Percentiles rank a stretch among this genome's conserved stretches.
Conservation (phyloP, 208 protist species). For the Acanthamoeba sp. region DNA sequence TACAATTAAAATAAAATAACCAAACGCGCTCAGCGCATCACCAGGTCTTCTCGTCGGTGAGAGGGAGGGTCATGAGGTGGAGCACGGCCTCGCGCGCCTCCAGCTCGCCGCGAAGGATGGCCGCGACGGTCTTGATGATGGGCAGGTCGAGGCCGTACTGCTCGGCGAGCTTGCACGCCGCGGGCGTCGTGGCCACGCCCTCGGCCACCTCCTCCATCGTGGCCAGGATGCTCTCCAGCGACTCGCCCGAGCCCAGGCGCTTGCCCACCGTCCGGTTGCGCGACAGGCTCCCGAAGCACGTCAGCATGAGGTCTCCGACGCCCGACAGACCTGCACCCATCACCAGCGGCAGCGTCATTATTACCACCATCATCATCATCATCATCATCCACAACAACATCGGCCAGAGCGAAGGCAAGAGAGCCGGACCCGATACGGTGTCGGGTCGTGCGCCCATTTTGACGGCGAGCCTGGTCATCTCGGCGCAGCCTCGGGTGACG, state of each 20-base stretch:
- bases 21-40: no score
- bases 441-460: slow-evolving; percentile 76
- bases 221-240: slow-evolving; percentile 78
- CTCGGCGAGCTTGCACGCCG: slow-evolving; percentile 72
- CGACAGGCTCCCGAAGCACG: slow-evolving; percentile 83
- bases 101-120: slow-evolving; percentile 75
- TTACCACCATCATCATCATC: no score
- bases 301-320: slow-evolving; percentile 87
- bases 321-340: slow-evolving; percentile 78
- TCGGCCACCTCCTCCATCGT: slow-evolving; percentile 80
- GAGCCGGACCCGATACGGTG: slow-evolving; percentile 67
- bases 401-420: not conserved
- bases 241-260: slow-evolving; percentile 79
- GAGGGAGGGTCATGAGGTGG: slow-evolving; percentile 73
- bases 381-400: no score
- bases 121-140: slow-evolving; percentile 78
- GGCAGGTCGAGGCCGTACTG: slow-evolving; percentile 79
- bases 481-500: slow-evolving; percentile 82
- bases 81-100: slow-evolving; percentile 43
- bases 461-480: slow-evolving; percentile 78
- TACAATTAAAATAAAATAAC: no score
- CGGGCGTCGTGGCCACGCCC: slow-evolving; percentile 77
- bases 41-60: not conserved
- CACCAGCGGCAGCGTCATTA: no score
- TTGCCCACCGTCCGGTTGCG: slow-evolving; percentile 83